Base-by-base conservation (phyloP, 768 basidiomycete species). In the Xerocomellus chrysenteron region DNA sequence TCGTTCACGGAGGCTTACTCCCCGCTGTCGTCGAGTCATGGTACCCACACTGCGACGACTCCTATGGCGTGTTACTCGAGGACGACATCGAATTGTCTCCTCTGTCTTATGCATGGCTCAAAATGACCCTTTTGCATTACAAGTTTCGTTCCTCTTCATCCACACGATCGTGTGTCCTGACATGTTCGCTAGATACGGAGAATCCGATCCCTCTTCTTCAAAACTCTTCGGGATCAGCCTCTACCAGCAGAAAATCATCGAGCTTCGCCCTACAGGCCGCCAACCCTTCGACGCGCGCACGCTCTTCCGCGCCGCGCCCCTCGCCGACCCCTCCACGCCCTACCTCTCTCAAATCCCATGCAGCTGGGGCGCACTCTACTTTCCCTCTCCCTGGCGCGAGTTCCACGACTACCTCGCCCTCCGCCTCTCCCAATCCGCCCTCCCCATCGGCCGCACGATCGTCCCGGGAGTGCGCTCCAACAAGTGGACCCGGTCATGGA, bases 361-460 rank as follows among this genome's bases (percentile, higher is more conserved):
- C 71, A 92, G 89, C 72, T 95, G 92, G 92, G 93, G 92, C 14
- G 92, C 90, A 2, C 78, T 92, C 37, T 95, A 94, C 75, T 95
- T 95, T 67, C 92, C 93, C 12, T 82, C 90, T 60, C 86, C 88
- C 64, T 94, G 92, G 92, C 82, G 85, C 62, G 90, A 90, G 68
- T 94, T 94, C 70, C 90, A 94, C 72, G 73, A 75, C 49, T 94
- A 90, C 67, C 83, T 94, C 59, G 63, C 82, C 39, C 66, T 79
- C n/a, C 85, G 92, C 28, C 80, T 92, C n/a, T 78, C 83, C n/a
- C 81, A 83, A 53, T 57, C 43, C 19, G 42, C 50, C 19, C 35
- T 64, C 11, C 69, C 57, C 54, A 37, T 81, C 54, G 74, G 74
- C 24, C 65, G 65, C 43, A 58, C 74, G 42, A 76, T 94, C 61